Percentiles rank a stretch among this genome's conserved stretches.
These are phyloP conservation scores for Aspergillus homomorphus DNA, from an alignment of 495 filamentous ascomycete species.

Conservation along the genomic window DNA sequence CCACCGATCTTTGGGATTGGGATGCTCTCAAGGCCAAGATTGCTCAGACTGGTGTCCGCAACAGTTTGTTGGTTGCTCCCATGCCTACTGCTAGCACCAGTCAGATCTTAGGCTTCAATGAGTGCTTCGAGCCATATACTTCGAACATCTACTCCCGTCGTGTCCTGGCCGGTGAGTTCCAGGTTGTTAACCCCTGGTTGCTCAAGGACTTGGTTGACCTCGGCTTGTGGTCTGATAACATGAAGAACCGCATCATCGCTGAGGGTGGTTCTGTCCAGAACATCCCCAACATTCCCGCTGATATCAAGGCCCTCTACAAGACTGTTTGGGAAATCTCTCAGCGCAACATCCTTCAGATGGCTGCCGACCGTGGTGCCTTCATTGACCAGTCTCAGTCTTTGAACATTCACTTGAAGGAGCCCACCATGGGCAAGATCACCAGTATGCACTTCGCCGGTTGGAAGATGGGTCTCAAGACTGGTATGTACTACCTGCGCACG, in stretches of 20 bases:
- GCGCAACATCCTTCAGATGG: constrained; percentile 92
- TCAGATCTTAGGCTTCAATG: constrained; percentile 97
- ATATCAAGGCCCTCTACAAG: constrained; percentile 98
- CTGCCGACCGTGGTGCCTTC: constrained; percentile 94
- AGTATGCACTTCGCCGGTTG: constrained; percentile 99
- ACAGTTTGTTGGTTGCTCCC: constrained; percentile 90
- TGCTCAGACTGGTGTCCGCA: constrained; percentile 85
- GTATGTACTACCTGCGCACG: constrained; percentile 99
- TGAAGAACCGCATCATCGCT: constrained; percentile 99
- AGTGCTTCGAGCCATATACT: constrained; percentile 99
- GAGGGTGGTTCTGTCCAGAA: constrained; percentile 95
- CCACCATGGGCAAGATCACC: constrained; percentile 99
- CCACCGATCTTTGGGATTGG: constrained; percentile 97
- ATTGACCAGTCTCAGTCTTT: constrained; percentile 98
- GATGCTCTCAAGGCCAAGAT: constrained; percentile 82
- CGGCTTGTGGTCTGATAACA: constrained; percentile 97
- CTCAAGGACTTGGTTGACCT: constrained; percentile 97
- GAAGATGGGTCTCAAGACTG: constrained; percentile 98
- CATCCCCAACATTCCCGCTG: constrained; percentile 90
- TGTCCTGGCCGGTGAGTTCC: constrained; percentile 97
- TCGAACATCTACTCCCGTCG: constrained; percentile 99
- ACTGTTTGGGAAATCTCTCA: constrained; percentile 99
- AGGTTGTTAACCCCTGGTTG: constrained; percentile 98
- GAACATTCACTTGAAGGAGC: constrained; percentile 99
- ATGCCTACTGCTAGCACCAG: constrained; percentile 97